phyloP scores from a whole-genome alignment of 1,284 basidiomycete genomes.

The Boletus holoroseus region DNA sequence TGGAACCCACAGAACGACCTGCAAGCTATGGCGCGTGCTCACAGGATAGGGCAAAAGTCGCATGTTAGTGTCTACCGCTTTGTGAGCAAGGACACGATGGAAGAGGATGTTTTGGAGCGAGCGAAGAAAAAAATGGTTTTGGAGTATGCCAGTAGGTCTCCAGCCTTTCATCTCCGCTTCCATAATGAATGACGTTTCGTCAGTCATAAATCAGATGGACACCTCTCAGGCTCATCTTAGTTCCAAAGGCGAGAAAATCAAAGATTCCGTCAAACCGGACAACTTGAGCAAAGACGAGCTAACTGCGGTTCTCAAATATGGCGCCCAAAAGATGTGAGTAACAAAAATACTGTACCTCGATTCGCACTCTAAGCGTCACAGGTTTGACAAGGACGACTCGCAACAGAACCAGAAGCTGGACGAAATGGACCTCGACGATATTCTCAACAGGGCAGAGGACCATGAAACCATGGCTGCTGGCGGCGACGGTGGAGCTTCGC shows the following conservation, averaged over 20 bases:
- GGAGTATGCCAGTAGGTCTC: constrained; percentile 91
- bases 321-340: constrained; percentile 91
- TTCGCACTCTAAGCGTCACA: constrained; percentile 29
- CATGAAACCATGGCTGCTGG: constrained; percentile 88
- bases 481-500: constrained; percentile 76
- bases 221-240: constrained; percentile 96
- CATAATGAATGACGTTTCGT: constrained; percentile 8
- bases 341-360: constrained; percentile 10
- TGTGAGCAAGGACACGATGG: constrained; percentile 98
- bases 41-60: constrained; percentile 95
- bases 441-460: constrained; percentile 93
- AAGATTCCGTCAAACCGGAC: constrained; percentile 74
- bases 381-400: constrained; percentile 94
- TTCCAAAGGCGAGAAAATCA: constrained; percentile 60
- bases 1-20: constrained; percentile 99
- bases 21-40: constrained; percentile 98
- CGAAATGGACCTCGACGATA: constrained; percentile 99
- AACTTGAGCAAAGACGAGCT: constrained; percentile 97
- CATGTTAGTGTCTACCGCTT: constrained; percentile 98
- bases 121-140: constrained; percentile 99
- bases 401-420: constrained; percentile 95
- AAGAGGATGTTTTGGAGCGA: constrained; percentile 96
- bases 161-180: constrained; percentile 7
- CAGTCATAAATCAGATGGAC: constrained; percentile 99
- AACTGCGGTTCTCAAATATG: constrained; percentile 98